These are phyloP conservation scores for Venturia aucupariae DNA, from an alignment of 2,329 filamentous ascomycete genomes.

Conservation along the genomic window DNA sequence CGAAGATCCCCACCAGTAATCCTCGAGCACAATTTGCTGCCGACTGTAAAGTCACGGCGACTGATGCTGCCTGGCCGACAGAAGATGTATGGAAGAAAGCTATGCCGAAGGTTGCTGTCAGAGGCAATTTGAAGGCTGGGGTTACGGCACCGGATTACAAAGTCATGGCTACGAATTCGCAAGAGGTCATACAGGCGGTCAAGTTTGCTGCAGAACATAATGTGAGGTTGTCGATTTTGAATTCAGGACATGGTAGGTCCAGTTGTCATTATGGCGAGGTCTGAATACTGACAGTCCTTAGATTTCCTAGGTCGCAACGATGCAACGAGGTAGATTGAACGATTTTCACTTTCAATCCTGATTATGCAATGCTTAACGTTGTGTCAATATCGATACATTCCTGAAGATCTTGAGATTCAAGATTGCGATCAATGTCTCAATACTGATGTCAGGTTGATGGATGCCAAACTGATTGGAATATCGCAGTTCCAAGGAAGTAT, in stretches of 20 bases:
- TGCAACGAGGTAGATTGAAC: background rate
- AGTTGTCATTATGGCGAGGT: background rate
- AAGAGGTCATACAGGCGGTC: slow-evolving; percentile 12
- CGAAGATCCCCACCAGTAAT: background rate
- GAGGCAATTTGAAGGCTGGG: background rate
- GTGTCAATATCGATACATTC: no score
- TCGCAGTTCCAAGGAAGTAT: background rate
- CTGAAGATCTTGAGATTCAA: background rate
- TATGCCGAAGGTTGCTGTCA: background rate
- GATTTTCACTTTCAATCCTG: background rate
- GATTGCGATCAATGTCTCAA: background rate
- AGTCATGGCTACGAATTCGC: background rate
- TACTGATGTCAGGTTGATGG: background rate
- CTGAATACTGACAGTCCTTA: background rate
- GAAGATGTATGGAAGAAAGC: slow-evolving; percentile 8
- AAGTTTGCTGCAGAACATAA: slow-evolving; percentile 13
- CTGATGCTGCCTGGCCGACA: slow-evolving; percentile 12
- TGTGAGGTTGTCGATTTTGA: slow-evolving; percentile 9
- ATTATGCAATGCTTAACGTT: background rate
- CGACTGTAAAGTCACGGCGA: slow-evolving; percentile 11
- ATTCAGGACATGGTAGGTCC: slow-evolving; percentile 8
- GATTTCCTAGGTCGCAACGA: slow-evolving; percentile 7
- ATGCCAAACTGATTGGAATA: background rate
- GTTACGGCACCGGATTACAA: slow-evolving; percentile 7
- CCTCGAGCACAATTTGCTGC: slow-evolving; percentile 4